These are phyloP conservation scores for Blastocystis sp. DNA, from an alignment of 352 stramenopile species.

Conservation along the genomic window DNA sequence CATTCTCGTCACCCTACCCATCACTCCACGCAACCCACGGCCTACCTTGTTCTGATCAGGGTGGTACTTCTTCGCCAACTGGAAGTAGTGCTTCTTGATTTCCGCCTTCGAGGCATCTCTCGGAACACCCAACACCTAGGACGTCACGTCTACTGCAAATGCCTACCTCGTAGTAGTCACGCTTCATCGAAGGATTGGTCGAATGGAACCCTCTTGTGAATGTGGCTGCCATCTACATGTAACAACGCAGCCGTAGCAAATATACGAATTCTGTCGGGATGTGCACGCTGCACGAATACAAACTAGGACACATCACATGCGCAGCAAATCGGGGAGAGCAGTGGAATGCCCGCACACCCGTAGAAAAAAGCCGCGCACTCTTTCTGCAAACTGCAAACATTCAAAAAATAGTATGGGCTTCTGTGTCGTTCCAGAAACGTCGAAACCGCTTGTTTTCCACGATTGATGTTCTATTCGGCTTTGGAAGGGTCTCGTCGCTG, in stretches of 20 bases:
- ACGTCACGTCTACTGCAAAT: background rate
- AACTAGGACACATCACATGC: background rate
- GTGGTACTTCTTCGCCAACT: conserved; percentile 84
- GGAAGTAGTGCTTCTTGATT: conserved; percentile 86
- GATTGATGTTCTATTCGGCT: too few relatives aligned
- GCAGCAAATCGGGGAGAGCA: background rate
- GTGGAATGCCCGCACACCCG: background rate
- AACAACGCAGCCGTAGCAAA: background rate
- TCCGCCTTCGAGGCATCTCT: conserved; percentile 72
- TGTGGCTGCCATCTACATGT: background rate
- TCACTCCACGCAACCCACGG: background rate
- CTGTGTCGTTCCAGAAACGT: conserved; percentile 44
- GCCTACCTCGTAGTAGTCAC: conserved; percentile 70
- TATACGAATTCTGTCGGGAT: background rate
- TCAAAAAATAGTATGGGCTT: background rate
- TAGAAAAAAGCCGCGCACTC: background rate
- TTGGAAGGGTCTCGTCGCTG: too few relatives aligned
- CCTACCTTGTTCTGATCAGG: conserved; percentile 76
- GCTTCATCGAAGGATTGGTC: conserved; percentile 61
- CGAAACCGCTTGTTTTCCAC: conserved; percentile 10
- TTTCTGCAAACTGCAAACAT: conserved; percentile 28
- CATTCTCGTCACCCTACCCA: conserved; percentile 67
- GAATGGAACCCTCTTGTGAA: background rate
- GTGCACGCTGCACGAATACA: background rate
- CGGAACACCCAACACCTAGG: conserved; percentile 69